Conservation (phyloP, 805 yeast genomes). For the Nakazawaea peltata region DNA sequence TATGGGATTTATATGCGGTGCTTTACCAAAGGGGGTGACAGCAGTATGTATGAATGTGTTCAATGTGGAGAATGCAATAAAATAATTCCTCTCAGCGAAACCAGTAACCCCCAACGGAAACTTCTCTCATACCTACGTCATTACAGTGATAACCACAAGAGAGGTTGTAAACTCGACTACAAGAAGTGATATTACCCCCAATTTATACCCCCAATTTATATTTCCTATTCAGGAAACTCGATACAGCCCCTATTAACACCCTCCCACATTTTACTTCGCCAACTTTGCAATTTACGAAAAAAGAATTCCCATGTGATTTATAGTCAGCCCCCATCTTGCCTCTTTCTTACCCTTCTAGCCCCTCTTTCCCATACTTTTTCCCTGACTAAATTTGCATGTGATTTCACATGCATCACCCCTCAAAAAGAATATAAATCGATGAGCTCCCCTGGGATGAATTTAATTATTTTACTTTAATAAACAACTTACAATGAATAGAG, state of each 20-base stretch:
- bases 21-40: constrained; percentile 14
- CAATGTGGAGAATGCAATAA: constrained; percentile 20
- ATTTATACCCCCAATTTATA: neutral
- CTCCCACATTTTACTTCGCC: neutral
- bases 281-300: neutral
- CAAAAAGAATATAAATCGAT: no score
- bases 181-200: constrained; percentile 2
- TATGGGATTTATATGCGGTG: constrained; percentile 14
- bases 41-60: constrained; percentile 10
- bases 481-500: no score
- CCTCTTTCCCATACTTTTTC: no score
- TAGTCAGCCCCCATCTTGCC: constrained; percentile 1
- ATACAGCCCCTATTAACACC: neutral
- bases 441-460: no score
- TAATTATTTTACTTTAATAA: no score
- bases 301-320: no score
- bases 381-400: no score
- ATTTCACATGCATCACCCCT: no score
- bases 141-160: constrained; percentile 20
- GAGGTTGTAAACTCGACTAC: constrained; percentile 11
- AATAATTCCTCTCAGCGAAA: constrained; percentile 13
- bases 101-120: constrained; percentile 14
- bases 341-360: no score
- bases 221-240: neutral
- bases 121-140: constrained; percentile 21